Conservation (phyloP, 805 yeast genomes). For the Metschnikowia corniflorae region DNA sequence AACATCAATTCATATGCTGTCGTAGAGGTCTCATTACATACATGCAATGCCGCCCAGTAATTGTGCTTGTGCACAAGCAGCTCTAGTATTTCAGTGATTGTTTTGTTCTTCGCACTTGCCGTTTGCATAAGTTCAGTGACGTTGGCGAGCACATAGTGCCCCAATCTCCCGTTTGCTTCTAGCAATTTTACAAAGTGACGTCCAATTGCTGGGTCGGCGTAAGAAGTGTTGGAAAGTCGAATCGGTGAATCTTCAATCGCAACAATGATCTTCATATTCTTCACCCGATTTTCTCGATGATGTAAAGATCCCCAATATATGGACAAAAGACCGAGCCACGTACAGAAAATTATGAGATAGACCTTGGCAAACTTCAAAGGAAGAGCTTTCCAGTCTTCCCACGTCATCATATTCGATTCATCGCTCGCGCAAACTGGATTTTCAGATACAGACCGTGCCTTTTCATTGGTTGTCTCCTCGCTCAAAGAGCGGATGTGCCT, state of each 20-base stretch:
- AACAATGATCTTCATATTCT: conserved; percentile 35
- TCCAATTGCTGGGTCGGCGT: conserved; percentile 19
- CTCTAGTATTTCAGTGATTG: conserved; percentile 19
- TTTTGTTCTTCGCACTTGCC: conserved; percentile 19
- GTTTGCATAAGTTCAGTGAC: conserved; percentile 11
- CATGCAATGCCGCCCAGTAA: conserved; percentile 30
- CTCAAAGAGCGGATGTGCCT: not conserved
- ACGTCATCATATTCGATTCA: conserved; percentile 6
- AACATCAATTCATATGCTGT: conserved; percentile 18
- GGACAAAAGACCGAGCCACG: conserved; percentile 32
- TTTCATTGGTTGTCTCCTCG: not conserved
- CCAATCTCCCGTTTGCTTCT: conserved; percentile 12
- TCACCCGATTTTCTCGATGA: conserved; percentile 26
- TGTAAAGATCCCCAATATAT: conserved; percentile 42
- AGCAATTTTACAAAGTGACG: conserved; percentile 20
- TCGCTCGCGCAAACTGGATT: too few relatives aligned
- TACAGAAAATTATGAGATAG: conserved; percentile 19
- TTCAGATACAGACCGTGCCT: too few relatives aligned
- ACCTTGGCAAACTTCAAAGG: conserved; percentile 16
- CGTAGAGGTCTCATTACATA: conserved; percentile 26
- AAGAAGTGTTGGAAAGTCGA: conserved; percentile 19
- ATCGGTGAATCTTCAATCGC: conserved; percentile 29
- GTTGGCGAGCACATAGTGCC: conserved; percentile 19
- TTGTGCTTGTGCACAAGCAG: conserved; percentile 25
- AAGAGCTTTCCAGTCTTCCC: conserved; percentile 13